Base-by-base conservation (phyloP, 2,329 filamentous ascomycete genomes). In the Teratosphaeriaceae sp. region DNA sequence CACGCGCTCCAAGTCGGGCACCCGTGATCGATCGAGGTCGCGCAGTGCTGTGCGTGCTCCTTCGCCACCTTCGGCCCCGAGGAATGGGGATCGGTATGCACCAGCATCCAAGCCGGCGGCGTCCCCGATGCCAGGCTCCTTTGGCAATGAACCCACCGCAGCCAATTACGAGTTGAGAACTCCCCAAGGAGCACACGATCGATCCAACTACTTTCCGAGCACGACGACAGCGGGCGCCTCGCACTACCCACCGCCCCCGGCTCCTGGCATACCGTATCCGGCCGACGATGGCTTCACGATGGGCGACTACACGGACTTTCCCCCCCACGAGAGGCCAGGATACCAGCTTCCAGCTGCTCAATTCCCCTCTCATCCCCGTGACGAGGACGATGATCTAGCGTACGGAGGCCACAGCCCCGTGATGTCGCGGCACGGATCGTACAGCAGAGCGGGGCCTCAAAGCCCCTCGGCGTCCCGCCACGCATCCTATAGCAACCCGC, bases 301-400 rank as follows among this genome's bases (percentile, higher is more conserved):
- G 65, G 67, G 67, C 39, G 65, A 62, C 42, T 71, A 66, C 46
- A 55, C 58, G 19, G 68, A 71, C 47, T 59, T 69, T 8, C 68
- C 68, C 21, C 68, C 66, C 11, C 54, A 69, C 40, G 62, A 72
- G 47, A 58, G 68, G 4, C 66, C 68, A 2, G 64, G 61, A 26
- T 70, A 59, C 41, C 42, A 47, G 6, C 51, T 38, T 20, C 48
- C 50, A 6, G 43, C 43, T 22, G 45, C 43, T 34, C 38, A 38
- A 43, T 47, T 46, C 40, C 44, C 47, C 43, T 21, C 47, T 38
- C 24, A 49, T 43, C 33, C 53, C 47, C 41, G 49, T 27, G 42
- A 52, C 34, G 53, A 59, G 18, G 59, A 61, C 27, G 48, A 55
- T n/a, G 56, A 57, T 45, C 47, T 62, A 42, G 59, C 61, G 2